A percentile compares a stretch with the other conserved stretches of the same genome.
Evolutionary conservation across 805 yeast genomes (phyloP).

Genomic region (Hanseniaspora mollemarum): DNA sequence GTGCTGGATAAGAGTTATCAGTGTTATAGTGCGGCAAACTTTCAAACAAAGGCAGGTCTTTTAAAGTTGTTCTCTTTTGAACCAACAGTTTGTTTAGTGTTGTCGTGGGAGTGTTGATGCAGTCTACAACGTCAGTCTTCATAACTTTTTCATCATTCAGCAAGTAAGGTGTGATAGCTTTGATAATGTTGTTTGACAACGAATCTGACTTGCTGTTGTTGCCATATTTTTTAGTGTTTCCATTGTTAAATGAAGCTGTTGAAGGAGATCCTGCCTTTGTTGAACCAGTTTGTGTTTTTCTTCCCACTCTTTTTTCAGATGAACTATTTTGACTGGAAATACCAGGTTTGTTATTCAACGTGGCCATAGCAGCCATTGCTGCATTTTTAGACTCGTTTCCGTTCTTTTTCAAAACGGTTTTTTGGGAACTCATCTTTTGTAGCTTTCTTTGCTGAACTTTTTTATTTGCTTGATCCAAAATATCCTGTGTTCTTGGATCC

Average conservation of each 20-base stretch:
- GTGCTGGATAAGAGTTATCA: not conserved
- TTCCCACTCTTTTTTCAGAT: not conserved
- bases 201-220: constrained; percentile 12
- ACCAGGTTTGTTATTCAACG: not conserved
- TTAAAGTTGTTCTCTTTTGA: not conserved
- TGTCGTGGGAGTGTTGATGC: not conserved
- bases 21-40: not conserved
- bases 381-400: constrained; percentile 16
- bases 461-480: constrained; percentile 26
- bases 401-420: constrained; percentile 17
- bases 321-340: not conserved
- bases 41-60: constrained; percentile 11
- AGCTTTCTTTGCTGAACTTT: constrained; percentile 21
- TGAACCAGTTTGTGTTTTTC: constrained; percentile 17
- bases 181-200: not conserved
- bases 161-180: not conserved
- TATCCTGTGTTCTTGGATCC: constrained; percentile 28
- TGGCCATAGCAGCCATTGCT: constrained; percentile 19
- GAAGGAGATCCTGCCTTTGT: constrained; percentile 8
- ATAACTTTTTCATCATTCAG: not conserved
- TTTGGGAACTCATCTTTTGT: constrained; percentile 5
- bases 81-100: not conserved
- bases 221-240: not conserved
- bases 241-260: constrained; percentile 5
- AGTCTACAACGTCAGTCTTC: constrained; percentile 7